Evolutionary conservation across 495 filamentous ascomycete species (phyloP).

Genomic region (Neurospora sp.): DNA sequence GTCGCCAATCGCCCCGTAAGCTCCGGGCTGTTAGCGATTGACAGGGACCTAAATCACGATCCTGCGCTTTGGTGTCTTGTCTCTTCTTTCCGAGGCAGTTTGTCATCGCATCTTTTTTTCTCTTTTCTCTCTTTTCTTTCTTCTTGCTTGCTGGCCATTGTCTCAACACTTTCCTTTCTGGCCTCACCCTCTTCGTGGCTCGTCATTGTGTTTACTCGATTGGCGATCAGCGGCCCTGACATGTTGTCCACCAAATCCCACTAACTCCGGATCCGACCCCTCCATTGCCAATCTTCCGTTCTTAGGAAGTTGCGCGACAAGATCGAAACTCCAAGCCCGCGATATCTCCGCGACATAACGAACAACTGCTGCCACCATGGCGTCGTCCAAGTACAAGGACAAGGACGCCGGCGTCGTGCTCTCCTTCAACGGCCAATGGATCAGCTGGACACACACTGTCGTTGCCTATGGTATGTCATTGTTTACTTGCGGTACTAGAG

Average conservation of each 20-base stretch:
- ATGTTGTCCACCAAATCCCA: not conserved
- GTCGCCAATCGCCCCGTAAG: not conserved
- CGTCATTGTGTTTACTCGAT: not conserved
- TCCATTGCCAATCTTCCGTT: not conserved
- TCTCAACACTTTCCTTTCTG: not conserved
- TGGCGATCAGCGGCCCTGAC: not conserved
- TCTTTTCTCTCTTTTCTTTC: not conserved
- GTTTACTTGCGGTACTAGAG: not conserved
- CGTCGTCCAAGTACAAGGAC: conserved; percentile 69
- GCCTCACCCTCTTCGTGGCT: not conserved
- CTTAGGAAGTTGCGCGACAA: not conserved
- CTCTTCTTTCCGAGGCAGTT: not conserved
- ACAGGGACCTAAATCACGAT: not conserved
- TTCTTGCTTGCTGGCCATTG: not conserved
- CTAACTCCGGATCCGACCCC: not conserved
- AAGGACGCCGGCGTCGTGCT: conserved; percentile 62
- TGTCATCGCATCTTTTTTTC: not conserved
- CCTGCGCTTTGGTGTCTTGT: not conserved
- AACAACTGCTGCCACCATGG: conserved; percentile 10
- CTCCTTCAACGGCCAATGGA: conserved; percentile 80
- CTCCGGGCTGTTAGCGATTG: not conserved
- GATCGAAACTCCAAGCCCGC: not conserved
- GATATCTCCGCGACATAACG: not conserved
- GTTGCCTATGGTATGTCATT: conserved; percentile 60
- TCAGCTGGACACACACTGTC: conserved; percentile 78